Evolutionary conservation across 345 rosid genomes (phyloP).

Genomic region (Dipteronia dyeriana): DNA sequence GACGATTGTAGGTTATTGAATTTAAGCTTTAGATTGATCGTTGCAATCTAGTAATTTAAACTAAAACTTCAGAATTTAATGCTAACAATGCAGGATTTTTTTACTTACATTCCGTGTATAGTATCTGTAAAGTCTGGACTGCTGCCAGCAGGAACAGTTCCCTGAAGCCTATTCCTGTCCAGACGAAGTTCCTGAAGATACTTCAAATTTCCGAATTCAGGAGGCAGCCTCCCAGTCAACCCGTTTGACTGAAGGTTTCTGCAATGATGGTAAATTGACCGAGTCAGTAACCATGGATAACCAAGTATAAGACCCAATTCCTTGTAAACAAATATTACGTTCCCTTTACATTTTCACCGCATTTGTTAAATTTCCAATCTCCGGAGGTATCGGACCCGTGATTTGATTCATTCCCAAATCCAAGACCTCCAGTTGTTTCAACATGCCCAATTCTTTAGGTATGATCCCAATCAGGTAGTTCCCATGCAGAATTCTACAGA

Average conservation of each 20-base stretch:
- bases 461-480: conserved; percentile 74
- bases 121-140: conserved; percentile 31
- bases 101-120: conserved; percentile 56
- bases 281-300: conserved; percentile 5
- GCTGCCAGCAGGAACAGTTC: conserved; percentile 64
- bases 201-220: conserved; percentile 76
- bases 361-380: conserved; percentile 67
- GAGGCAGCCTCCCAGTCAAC: conserved; percentile 75
- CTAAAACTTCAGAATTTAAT: not conserved
- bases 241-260: conserved; percentile 97
- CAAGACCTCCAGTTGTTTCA: conserved; percentile 72
- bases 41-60: not conserved
- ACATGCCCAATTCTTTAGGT: conserved; percentile 84
- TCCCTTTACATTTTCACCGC: conserved; percentile 53
- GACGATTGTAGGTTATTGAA: not conserved
- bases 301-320: conserved; percentile 12
- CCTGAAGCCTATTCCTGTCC: conserved; percentile 89
- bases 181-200: conserved; percentile 75
- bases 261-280: conserved; percentile 26
- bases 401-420: conserved; percentile 90
- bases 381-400: conserved; percentile 82
- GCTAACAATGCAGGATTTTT: not conserved
- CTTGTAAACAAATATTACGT: conserved; percentile 5
- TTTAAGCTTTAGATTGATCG: not conserved
- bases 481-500: conserved; percentile 67